phyloP scores from a whole-genome alignment of 768 basidiomycete genomes.

The Tylopilus balloui region DNA sequence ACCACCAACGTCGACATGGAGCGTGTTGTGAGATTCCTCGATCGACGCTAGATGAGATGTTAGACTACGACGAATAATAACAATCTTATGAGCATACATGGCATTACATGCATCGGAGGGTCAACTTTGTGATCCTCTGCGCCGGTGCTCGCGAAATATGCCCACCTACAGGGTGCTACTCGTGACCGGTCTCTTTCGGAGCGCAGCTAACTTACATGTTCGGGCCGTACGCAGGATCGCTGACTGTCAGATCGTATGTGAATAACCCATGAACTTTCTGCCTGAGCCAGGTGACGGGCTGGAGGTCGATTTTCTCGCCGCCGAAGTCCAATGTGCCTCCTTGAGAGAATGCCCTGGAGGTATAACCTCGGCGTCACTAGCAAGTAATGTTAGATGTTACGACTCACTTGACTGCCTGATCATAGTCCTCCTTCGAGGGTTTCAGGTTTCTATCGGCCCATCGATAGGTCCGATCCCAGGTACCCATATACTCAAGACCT shows the following conservation, averaged over 20 bases:
- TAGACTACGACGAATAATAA: neutral
- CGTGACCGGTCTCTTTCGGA: neutral
- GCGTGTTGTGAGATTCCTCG: constrained; percentile 19
- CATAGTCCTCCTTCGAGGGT: constrained; percentile 11
- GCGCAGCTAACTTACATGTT: constrained; percentile 11
- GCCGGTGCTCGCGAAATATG: constrained; percentile 9
- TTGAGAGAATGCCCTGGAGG: constrained; percentile 3
- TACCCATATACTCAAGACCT: constrained; percentile 1
- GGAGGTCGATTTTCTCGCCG: neutral
- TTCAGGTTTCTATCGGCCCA: constrained; percentile 3
- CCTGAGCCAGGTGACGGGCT: constrained; percentile 16
- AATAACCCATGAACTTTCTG: constrained; percentile 12
- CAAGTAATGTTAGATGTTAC: neutral
- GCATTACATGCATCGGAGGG: neutral
- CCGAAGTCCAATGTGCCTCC: neutral
- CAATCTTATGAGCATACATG: neutral
- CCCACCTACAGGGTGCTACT: constrained; percentile 8
- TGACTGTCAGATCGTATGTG: constrained; percentile 10
- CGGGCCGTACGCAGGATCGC: constrained; percentile 9
- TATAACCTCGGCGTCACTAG: neutral
- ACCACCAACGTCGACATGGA: constrained; percentile 17
- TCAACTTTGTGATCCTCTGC: neutral
- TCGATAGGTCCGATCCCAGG: constrained; percentile 15
- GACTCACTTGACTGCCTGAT: constrained; percentile 9
- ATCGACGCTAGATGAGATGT: constrained; percentile 9